Percentiles rank a stretch among this genome's conserved stretches.
phyloP scores from a whole-genome alignment of 768 basidiomycete species.

The Ramaria rubella region DNA sequence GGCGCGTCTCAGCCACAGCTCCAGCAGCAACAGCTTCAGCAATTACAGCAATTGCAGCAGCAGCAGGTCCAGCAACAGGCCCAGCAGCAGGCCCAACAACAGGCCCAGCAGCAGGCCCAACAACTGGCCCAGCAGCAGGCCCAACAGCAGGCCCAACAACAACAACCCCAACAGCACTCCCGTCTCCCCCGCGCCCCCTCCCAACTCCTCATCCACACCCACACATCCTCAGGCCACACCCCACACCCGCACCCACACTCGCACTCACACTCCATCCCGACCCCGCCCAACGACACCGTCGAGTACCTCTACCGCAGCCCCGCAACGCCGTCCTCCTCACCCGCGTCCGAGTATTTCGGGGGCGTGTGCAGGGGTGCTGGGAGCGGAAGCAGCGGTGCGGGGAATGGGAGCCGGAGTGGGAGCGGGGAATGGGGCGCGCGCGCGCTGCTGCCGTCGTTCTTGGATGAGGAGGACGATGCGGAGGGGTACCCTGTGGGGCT shows the following conservation, averaged over 20 bases:
- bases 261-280: conserved; percentile 33
- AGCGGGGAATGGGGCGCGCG: too few relatives aligned
- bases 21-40: conserved; percentile 13
- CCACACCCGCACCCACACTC: conserved; percentile 34
- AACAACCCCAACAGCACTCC: too few relatives aligned
- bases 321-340: conserved; percentile 34
- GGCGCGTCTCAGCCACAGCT: conserved; percentile 41
- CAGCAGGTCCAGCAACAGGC: too few relatives aligned
- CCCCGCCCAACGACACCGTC: conserved; percentile 13
- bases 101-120: too few relatives aligned
- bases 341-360: conserved; percentile 27
- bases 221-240: conserved; percentile 42
- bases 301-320: conserved; percentile 40
- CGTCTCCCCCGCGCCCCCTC: conserved; percentile 12
- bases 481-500: conserved; percentile 64
- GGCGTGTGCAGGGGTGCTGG: conserved; percentile 17
- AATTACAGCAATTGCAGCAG: conserved; percentile 14
- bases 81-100: conserved; percentile 10
- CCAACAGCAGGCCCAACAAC: too few relatives aligned
- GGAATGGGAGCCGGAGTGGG: conserved; percentile 23
- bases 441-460: conserved; percentile 66
- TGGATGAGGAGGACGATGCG: conserved; percentile 67
- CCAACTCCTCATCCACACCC: conserved; percentile 34
- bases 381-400: conserved; percentile 17
- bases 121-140: conserved; percentile 9